phyloP scores from a whole-genome alignment of 164 flowering plant genomes.

The Magnolia kwangsiensis region DNA sequence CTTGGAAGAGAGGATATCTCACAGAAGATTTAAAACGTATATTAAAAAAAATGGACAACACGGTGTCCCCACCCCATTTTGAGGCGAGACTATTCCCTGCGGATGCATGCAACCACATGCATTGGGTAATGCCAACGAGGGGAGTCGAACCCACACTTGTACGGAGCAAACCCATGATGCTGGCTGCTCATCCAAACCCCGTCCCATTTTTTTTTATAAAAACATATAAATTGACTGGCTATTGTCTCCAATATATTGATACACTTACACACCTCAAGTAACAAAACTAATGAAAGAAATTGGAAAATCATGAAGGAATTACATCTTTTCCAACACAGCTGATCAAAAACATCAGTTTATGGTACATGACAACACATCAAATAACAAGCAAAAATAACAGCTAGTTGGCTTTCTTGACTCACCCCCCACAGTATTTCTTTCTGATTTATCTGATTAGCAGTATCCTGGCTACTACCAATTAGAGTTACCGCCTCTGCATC shows the following conservation, averaged over 20 bases:
- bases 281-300: too few relatives aligned
- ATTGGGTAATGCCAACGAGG: too few relatives aligned
- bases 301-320: too few relatives aligned
- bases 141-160: too few relatives aligned
- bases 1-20: not conserved
- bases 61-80: too few relatives aligned
- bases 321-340: too few relatives aligned
- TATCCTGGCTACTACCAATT: conserved; percentile 68
- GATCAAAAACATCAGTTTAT: too few relatives aligned
- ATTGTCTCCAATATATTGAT: not conserved
- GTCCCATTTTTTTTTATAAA: not conserved
- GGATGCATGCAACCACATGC: too few relatives aligned
- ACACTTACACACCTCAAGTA: not conserved
- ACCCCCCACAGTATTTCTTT: conserved; percentile 99
- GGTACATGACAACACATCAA: not conserved
- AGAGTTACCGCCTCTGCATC: conserved; percentile 73
- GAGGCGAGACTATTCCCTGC: too few relatives aligned
- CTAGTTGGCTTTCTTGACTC: conserved; percentile 23
- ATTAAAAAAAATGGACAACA: too few relatives aligned
- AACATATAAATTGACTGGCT: not conserved
- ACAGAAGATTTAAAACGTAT: not conserved
- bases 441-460: conserved; percentile 73
- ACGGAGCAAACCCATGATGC: too few relatives aligned
- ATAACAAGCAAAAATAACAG: not conserved
- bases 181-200: too few relatives aligned